A percentile compares a stretch with the other conserved stretches of the same genome.
Conservation (phyloP, 208 protist genomes). For the Leishmania amazonensis region DNA sequence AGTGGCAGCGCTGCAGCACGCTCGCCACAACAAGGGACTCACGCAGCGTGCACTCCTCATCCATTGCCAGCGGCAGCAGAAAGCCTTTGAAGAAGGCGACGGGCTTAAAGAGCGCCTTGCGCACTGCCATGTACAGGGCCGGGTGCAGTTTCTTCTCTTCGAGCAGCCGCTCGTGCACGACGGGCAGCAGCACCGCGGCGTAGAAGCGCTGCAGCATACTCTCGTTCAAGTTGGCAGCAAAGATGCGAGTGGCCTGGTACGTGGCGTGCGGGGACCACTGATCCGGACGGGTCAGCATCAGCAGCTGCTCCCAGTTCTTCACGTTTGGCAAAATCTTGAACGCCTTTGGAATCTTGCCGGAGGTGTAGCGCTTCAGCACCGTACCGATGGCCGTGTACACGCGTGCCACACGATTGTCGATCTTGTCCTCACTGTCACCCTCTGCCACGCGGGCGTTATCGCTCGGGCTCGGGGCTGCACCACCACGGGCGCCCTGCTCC, state of each 20-base stretch:
- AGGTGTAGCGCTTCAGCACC: constrained; percentile 96
- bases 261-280: constrained; percentile 96
- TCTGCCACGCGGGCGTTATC: constrained; percentile 13
- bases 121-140: constrained; percentile 98
- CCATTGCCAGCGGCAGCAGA: constrained; percentile 96
- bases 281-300: constrained; percentile 96
- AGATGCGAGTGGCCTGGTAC: constrained; percentile 96
- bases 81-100: constrained; percentile 99
- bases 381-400: constrained; percentile 95
- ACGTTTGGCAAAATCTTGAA: constrained; percentile 99
- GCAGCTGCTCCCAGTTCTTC: constrained; percentile 97
- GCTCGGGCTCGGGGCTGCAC: constrained; percentile 16
- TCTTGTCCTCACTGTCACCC: constrained; percentile 38
- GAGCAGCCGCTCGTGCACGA: constrained; percentile 82
- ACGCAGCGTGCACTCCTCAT: constrained; percentile 94
- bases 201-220: constrained; percentile 98
- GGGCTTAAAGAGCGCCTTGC: constrained; percentile 98
- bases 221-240: constrained; percentile 97
- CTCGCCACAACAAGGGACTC: constrained; percentile 96
- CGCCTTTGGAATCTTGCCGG: constrained; percentile 98
- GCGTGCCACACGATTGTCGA: constrained; percentile 86
- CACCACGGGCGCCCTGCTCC: constrained; percentile 46
- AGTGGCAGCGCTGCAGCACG: constrained; percentile 92
- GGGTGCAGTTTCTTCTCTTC: constrained; percentile 96
- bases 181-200: constrained; percentile 97